Percentiles rank a stretch among this genome's conserved stretches.
These are phyloP conservation scores for Adansonia digitata DNA, from an alignment of 345 rosid genomes.

Conservation along the genomic window DNA sequence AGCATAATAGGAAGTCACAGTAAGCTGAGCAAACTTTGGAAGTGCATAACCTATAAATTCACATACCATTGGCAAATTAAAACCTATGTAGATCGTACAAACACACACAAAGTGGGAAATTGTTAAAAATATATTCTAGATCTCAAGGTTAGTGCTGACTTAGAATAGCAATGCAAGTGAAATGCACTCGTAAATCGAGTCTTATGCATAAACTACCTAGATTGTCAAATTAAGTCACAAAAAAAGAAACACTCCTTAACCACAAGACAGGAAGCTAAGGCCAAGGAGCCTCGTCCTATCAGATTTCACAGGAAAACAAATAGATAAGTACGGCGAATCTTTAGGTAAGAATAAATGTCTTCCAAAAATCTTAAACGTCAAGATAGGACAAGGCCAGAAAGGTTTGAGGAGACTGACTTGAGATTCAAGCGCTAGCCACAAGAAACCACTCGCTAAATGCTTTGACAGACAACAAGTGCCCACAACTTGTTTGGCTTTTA, in stretches of 20 bases:
- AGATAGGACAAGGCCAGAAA: neutral
- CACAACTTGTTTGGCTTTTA: neutral
- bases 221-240: too few relatives aligned
- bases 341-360: neutral
- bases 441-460: neutral
- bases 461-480: too few relatives aligned
- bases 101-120: neutral
- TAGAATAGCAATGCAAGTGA: neutral
- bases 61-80: slow-evolving; percentile 16
- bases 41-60: slow-evolving; percentile 63
- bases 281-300: neutral
- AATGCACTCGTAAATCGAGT: neutral
- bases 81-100: neutral
- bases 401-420: neutral
- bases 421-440: neutral
- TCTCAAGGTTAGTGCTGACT: neutral
- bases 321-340: neutral
- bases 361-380: neutral
- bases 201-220: neutral
- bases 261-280: neutral
- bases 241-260: neutral
- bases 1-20: slow-evolving; percentile 82
- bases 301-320: neutral
- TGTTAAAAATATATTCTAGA: neutral
- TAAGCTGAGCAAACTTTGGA: slow-evolving; percentile 77